These are phyloP conservation scores for Mucor plumbeus DNA, from an alignment of 371 early-diverging fungal genomes.

Conservation along the genomic window DNA sequence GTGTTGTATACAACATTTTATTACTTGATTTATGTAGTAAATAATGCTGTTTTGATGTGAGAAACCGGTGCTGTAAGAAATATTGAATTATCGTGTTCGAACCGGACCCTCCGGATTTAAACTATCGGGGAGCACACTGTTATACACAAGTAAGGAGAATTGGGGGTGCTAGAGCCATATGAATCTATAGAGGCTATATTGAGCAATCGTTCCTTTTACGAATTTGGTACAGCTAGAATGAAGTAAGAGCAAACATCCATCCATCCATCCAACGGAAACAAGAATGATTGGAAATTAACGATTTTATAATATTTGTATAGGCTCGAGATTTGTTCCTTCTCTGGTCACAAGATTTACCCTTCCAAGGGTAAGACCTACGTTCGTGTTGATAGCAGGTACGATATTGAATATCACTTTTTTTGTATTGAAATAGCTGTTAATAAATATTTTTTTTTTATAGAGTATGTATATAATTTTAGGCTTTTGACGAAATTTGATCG, in stretches of 20 bases:
- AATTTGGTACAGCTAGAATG: slow-evolving; percentile 27
- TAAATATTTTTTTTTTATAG: slow-evolving; percentile 4
- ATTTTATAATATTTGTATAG: slow-evolving; percentile 39
- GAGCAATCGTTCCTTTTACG: slow-evolving; percentile 19
- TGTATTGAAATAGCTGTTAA: background rate
- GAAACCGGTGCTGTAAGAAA: too few species aligned
- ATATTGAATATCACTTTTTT: too few species aligned
- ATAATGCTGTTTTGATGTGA: too few species aligned
- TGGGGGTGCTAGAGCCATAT: background rate
- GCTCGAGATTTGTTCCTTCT: slow-evolving; percentile 94
- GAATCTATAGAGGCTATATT: background rate
- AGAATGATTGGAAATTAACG: background rate
- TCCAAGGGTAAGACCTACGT: slow-evolving; percentile 95
- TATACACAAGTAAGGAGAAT: too few species aligned
- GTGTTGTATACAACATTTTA: too few species aligned
- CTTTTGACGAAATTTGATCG: background rate
- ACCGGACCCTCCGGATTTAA: too few species aligned
- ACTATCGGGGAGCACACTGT: too few species aligned
- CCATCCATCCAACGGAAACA: slow-evolving; percentile 12
- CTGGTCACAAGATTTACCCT: slow-evolving; percentile 98
- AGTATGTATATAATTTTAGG: slow-evolving; percentile 20
- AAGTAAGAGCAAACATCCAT: slow-evolving; percentile 21
- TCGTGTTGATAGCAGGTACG: slow-evolving; percentile 84
- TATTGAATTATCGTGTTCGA: too few species aligned
- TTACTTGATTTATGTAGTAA: too few species aligned